Percentiles rank a stretch among this genome's conserved stretches.
phyloP scores from a whole-genome alignment of 164 flowering plant species.

The Vitis rotundifolia region DNA sequence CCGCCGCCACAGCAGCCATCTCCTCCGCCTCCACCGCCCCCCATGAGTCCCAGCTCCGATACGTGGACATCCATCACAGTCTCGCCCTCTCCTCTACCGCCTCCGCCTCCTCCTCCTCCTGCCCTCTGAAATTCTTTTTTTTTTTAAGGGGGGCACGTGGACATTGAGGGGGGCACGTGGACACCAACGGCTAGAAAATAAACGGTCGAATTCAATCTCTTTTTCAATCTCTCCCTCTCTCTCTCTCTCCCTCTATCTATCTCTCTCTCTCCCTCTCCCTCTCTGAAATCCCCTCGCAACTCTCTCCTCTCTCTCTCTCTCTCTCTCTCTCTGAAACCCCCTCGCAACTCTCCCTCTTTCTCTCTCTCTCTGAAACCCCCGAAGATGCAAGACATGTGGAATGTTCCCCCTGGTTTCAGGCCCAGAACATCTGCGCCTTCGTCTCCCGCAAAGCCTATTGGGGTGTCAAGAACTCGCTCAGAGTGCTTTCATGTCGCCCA shows the following conservation, averaged over 20 bases:
- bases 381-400: constrained; percentile 81
- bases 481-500: constrained; percentile 84
- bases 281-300: neutral
- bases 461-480: constrained; percentile 61
- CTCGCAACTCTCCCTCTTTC: neutral
- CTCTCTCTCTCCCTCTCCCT: constrained; percentile 8
- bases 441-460: constrained; percentile 85
- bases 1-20: constrained; percentile 19
- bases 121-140: too few species aligned
- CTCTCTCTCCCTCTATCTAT: constrained; percentile 4
- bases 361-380: too few species aligned
- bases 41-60: constrained; percentile 48
- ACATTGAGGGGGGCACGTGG: too few species aligned
- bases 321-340: neutral
- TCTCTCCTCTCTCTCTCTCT: constrained; percentile 4
- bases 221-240: constrained; percentile 6
- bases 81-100: constrained; percentile 31
- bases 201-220: too few species aligned
- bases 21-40: constrained; percentile 46
- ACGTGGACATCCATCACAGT: constrained; percentile 49
- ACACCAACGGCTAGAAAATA: too few species aligned
- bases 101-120: constrained; percentile 54
- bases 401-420: constrained; percentile 74
- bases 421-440: constrained; percentile 89
- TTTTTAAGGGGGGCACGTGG: too few species aligned